These are phyloP conservation scores for Teratosphaeria zuluensis DNA, from an alignment of 2,329 filamentous ascomycete species.

Conservation along the genomic window DNA sequence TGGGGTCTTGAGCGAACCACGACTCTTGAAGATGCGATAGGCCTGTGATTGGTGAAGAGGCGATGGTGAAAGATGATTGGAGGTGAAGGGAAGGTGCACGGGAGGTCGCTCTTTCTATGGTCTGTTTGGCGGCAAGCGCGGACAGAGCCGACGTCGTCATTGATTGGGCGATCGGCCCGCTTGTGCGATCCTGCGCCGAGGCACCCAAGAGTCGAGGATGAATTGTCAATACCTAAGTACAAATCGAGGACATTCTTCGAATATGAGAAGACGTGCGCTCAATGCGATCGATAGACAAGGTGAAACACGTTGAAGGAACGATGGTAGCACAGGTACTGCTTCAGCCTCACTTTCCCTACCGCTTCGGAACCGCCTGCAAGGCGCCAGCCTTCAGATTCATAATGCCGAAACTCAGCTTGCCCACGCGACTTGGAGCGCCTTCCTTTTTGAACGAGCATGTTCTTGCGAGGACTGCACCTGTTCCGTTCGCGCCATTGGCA, in stretches of 20 bases:
- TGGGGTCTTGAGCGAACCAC: neutral
- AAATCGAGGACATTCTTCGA: too few species aligned
- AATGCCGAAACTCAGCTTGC: too few species aligned
- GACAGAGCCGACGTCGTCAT: neutral
- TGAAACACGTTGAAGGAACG: neutral
- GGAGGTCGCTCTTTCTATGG: neutral
- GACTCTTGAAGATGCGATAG: neutral
- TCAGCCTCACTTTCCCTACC: neutral
- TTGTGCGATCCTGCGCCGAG: too few species aligned
- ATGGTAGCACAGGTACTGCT: neutral
- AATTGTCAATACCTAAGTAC: too few species aligned
- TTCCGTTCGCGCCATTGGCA: too few species aligned
- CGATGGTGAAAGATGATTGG: neutral
- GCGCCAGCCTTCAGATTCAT: neutral
- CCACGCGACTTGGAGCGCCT: too few species aligned
- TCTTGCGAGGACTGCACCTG: too few species aligned
- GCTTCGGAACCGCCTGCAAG: neutral
- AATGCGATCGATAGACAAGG: neutral
- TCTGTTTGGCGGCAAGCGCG: neutral
- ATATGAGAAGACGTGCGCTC: too few species aligned
- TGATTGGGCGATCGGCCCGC: neutral
- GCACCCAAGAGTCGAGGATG: too few species aligned
- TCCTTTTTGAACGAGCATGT: too few species aligned
- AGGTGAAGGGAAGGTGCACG: neutral
- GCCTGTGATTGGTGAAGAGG: slow-evolving; percentile 1